Evolutionary conservation across 345 rosid genomes (phyloP).

Genomic region (Lenwebbia sp.): DNA sequence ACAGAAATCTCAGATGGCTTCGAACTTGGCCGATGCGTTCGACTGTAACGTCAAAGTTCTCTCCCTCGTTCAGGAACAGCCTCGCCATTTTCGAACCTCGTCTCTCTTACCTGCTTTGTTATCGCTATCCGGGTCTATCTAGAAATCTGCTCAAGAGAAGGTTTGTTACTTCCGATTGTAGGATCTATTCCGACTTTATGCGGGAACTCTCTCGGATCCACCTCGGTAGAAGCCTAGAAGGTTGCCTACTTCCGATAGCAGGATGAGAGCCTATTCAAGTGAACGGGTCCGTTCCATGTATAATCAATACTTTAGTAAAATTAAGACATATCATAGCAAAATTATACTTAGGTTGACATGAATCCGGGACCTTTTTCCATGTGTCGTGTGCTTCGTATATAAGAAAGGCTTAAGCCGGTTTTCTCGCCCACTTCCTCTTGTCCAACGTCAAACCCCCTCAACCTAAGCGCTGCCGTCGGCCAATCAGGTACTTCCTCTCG

Average conservation of each 20-base stretch:
- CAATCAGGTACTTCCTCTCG: neutral
- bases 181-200: neutral
- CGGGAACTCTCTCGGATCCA: too few relatives aligned
- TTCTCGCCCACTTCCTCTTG: neutral
- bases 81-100: neutral
- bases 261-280: neutral
- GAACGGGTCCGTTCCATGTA: neutral
- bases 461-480: neutral
- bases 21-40: fast-evolving
- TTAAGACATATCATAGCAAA: neutral
- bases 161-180: neutral
- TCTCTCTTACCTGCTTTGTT: neutral
- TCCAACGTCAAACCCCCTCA: neutral
- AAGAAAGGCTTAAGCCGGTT: neutral
- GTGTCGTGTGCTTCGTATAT: neutral
- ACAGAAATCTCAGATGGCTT: neutral
- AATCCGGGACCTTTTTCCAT: neutral
- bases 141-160: neutral
- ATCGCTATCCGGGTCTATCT: neutral
- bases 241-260: neutral
- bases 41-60: neutral
- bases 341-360: neutral
- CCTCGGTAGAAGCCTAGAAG: too few relatives aligned
- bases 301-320: too few relatives aligned
- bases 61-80: neutral